Conservation (phyloP, 1,284 basidiomycete species). For the Ganoderma sinense region DNA sequence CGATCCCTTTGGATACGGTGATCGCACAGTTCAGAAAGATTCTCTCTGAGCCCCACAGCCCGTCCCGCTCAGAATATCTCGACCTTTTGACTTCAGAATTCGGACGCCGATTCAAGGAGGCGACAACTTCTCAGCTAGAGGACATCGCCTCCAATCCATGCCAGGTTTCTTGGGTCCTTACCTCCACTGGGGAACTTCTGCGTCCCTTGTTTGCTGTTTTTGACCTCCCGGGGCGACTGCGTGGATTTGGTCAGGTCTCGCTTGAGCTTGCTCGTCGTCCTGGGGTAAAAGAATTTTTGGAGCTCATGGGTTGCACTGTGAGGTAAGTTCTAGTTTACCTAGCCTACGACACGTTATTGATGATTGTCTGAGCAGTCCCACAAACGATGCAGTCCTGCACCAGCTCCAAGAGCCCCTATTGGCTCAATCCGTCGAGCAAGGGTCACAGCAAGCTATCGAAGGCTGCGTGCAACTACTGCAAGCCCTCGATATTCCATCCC, state of each 20-base stretch:
- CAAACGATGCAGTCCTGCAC: conserved; percentile 10
- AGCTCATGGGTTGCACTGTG: conserved; percentile 13
- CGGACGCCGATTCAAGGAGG: conserved; percentile 13
- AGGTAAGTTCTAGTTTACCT: conserved; percentile 7
- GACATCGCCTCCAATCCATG: not conserved
- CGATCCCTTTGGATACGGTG: conserved; percentile 20
- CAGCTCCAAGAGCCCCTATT: not conserved
- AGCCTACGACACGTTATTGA: not conserved
- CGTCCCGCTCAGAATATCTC: conserved; percentile 9
- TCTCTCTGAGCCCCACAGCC: conserved; percentile 7
- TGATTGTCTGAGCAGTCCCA: not conserved
- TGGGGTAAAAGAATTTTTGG: conserved; percentile 13
- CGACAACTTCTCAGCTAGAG: not conserved
- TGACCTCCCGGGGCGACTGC: not conserved
- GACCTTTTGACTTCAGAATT: conserved; percentile 19
- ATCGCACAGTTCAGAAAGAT: conserved; percentile 19
- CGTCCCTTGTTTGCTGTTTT: conserved; percentile 7
- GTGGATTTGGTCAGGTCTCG: conserved; percentile 13
- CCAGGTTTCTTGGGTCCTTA: conserved; percentile 8
- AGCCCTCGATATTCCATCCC: conserved; percentile 12
- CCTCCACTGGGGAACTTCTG: not conserved
- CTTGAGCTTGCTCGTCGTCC: not conserved
- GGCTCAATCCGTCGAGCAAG: not conserved
- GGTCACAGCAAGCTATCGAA: not conserved
- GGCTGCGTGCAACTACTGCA: conserved; percentile 17